Percentiles rank a stretch among this genome's conserved stretches.
Evolutionary conservation across 2,329 filamentous ascomycete genomes (phyloP).

Genomic region (Diplodia mutila): DNA sequence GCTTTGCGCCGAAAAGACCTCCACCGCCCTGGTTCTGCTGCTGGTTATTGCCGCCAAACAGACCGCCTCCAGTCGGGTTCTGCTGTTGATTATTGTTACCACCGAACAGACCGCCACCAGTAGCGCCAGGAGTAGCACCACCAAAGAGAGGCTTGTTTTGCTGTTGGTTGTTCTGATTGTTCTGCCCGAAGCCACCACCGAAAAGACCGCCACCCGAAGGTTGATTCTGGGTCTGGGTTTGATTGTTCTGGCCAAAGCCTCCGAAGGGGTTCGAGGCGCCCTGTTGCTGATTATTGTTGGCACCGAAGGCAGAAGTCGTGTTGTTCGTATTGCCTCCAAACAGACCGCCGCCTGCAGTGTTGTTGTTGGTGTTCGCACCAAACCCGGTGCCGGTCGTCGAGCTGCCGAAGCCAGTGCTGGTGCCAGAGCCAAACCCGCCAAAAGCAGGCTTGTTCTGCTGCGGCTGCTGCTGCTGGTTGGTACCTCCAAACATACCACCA

Average conservation of each 20-base stretch:
- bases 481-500: conserved; percentile 28
- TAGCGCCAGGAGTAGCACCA: conserved; percentile 29
- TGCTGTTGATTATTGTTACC: conserved; percentile 41
- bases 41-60: conserved; percentile 45
- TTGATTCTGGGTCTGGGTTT: conserved; percentile 37
- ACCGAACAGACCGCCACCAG: conserved; percentile 56
- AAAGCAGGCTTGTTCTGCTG: conserved; percentile 30
- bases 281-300: conserved; percentile 28
- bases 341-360: conserved; percentile 32
- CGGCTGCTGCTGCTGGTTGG: conserved; percentile 29
- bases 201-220: conserved; percentile 47
- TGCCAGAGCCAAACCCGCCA: conserved; percentile 30
- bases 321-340: conserved; percentile 34
- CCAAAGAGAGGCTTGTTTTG: conserved; percentile 52
- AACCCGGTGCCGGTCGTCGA: conserved; percentile 40
- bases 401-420: conserved; percentile 32
- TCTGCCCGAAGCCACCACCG: conserved; percentile 43
- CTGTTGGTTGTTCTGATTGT: conserved; percentile 39
- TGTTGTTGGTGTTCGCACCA: conserved; percentile 33
- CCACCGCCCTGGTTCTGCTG: conserved; percentile 34
- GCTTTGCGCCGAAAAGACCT: conserved; percentile 48
- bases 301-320: conserved; percentile 15
- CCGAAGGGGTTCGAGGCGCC: conserved; percentile 34
- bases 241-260: conserved; percentile 29
- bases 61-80: conserved; percentile 34